These are phyloP conservation scores for Gynostemma pentaphyllum DNA, from an alignment of 306 rosid genomes.

Conservation along the genomic window DNA sequence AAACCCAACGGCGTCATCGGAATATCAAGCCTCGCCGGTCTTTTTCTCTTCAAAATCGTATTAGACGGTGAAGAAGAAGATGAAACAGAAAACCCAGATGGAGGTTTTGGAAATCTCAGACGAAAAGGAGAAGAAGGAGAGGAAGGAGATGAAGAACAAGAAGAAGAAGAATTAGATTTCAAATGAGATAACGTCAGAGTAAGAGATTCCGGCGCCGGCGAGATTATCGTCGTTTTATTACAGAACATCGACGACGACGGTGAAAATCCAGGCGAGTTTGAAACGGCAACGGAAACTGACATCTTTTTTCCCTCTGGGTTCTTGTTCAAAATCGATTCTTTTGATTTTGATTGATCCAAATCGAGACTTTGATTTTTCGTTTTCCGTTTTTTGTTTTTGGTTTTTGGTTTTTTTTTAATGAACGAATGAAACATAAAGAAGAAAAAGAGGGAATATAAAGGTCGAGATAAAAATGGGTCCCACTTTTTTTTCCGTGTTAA, in stretches of 20 bases:
- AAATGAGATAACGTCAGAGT: conserved; percentile 31
- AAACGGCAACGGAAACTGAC: conserved; percentile 72
- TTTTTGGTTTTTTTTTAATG: background rate
- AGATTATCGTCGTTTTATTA: conserved; percentile 29
- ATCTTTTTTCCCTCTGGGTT: conserved; percentile 12
- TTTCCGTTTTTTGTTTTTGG: background rate
- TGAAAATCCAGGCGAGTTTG: conserved; percentile 73
- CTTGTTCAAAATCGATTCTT: background rate
- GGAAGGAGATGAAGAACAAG: conserved; percentile 37
- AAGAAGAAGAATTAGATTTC: conserved; percentile 32
- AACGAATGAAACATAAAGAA: background rate
- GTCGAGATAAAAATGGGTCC: background rate
- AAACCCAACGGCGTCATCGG: conserved; percentile 43
- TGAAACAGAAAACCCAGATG: conserved; percentile 23
- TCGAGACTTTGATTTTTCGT: background rate
- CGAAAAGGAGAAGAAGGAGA: conserved; percentile 77
- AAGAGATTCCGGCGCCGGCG: conserved; percentile 40
- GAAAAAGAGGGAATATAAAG: background rate
- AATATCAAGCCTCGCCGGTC: conserved; percentile 68
- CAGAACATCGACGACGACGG: conserved; percentile 56
- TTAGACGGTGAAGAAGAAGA: conserved; percentile 22
- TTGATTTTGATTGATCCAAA: background rate
- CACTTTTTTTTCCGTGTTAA: conserved; percentile 5
- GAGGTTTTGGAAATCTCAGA: conserved; percentile 44
- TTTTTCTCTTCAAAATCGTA: conserved; percentile 71